Conservation (phyloP, 306 rosid genomes). For the Vicia faba region DNA sequence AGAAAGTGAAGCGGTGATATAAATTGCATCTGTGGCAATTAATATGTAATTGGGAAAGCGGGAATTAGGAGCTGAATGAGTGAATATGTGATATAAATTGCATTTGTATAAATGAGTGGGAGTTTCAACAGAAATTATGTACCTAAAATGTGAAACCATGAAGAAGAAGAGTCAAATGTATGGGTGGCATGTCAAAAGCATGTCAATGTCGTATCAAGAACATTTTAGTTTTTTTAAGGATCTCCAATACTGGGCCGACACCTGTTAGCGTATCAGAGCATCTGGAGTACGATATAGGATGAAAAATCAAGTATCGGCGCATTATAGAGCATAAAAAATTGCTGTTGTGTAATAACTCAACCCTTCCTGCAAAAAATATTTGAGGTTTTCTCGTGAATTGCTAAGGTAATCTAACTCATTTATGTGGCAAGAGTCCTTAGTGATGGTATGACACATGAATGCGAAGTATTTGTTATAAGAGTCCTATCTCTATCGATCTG, state of each 20-base stretch:
- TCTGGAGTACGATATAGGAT: not conserved
- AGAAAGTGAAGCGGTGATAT: not conserved
- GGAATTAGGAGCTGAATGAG: not conserved
- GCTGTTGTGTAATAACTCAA: not conserved
- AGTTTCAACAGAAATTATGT: not conserved
- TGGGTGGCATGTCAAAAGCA: not conserved
- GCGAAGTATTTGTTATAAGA: slow-evolving; percentile 2
- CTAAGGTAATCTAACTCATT: slow-evolving; percentile 8
- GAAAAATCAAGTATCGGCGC: not conserved
- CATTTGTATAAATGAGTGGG: slow-evolving; percentile 7
- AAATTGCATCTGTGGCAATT: slow-evolving; percentile 7
- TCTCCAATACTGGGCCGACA: not conserved
- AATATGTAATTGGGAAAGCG: not conserved
- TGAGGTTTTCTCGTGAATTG: not conserved
- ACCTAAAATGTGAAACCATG: not conserved
- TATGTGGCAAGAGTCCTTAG: not conserved
- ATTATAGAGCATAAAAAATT: slow-evolving; percentile 7
- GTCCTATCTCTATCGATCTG: not conserved
- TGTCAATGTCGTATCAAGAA: not conserved
- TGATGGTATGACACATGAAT: slow-evolving; percentile 1
- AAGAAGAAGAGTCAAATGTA: not conserved
- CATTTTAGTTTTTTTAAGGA: not conserved
- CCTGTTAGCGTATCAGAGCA: not conserved
- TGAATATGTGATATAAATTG: slow-evolving; percentile 5
- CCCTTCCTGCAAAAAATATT: too few relatives aligned